These are phyloP conservation scores for Pseudognaphalium luteoalbum DNA, from an alignment of 129 eudicot species.

Conservation along the genomic window DNA sequence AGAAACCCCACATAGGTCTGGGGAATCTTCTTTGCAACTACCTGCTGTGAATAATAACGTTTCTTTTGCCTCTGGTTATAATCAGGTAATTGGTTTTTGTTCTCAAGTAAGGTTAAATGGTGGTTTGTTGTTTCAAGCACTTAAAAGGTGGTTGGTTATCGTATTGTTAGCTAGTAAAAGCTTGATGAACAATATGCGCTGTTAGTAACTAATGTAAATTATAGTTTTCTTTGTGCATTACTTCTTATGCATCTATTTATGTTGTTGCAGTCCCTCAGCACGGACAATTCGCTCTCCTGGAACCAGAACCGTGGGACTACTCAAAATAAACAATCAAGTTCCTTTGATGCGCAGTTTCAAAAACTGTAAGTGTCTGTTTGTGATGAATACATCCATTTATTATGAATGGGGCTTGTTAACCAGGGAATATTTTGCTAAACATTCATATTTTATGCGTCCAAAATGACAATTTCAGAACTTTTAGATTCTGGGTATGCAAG, in stretches of 20 bases:
- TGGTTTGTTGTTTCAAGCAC: neutral
- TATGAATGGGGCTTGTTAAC: neutral
- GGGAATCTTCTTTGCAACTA: constrained; percentile 37
- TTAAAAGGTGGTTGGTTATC: neutral
- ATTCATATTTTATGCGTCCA: neutral
- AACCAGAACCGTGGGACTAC: constrained; percentile 42
- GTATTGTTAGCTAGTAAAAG: constrained; percentile 1
- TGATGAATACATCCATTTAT: neutral
- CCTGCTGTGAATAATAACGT: constrained; percentile 37
- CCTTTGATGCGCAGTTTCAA: constrained; percentile 61
- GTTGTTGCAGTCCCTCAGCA: constrained; percentile 42
- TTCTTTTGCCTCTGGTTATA: constrained; percentile 32
- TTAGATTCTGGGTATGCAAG: neutral
- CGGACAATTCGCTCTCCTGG: constrained; percentile 47
- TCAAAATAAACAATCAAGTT: constrained; percentile 48
- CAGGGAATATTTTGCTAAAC: no score
- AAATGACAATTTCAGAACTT: neutral
- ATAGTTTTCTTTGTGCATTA: neutral
- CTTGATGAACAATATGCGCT: constrained; percentile 20
- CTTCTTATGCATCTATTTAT: constrained; percentile 10
- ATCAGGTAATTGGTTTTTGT: constrained; percentile 45
- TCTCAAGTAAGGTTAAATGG: constrained; percentile 7
- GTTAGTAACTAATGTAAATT: neutral
- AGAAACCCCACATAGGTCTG: constrained; percentile 38
- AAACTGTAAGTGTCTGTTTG: constrained; percentile 69